Evolutionary conservation across 257 asterid genomes (phyloP).

Genomic region (Perilla frutescens): DNA sequence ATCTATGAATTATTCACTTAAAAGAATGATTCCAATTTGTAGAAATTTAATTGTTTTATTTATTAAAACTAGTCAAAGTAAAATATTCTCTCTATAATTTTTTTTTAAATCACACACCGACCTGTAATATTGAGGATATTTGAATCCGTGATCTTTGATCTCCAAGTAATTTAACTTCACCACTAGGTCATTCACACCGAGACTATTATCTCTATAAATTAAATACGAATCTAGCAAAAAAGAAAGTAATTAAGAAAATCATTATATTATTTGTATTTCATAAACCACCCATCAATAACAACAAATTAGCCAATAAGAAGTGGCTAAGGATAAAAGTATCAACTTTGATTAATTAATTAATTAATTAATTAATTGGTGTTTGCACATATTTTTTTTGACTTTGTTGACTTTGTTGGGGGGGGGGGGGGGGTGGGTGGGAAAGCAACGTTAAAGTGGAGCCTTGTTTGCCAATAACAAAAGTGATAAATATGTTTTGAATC

Average conservation of each 20-base stretch:
- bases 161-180: too few relatives aligned
- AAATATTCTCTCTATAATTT: neutral
- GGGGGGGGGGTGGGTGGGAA: neutral
- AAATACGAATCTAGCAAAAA: neutral
- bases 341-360: neutral
- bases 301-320: conserved; percentile 8
- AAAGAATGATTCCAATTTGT: neutral
- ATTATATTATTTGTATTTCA: neutral
- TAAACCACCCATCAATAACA: conserved; percentile 1
- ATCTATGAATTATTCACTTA: neutral
- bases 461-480: conserved; percentile 21
- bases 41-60: neutral
- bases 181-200: too few relatives aligned
- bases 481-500: neutral
- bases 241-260: neutral
- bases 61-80: neutral
- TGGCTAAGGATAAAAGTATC: conserved; percentile 22
- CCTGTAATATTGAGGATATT: too few relatives aligned
- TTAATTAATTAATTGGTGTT: conserved; percentile 4
- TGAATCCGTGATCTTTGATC: too few relatives aligned
- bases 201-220: too few relatives aligned
- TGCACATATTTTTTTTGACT: conserved; percentile 2
- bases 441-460: neutral
- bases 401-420: conserved; percentile 12
- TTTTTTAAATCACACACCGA: too few relatives aligned